phyloP scores from a whole-genome alignment of 352 stramenopile species.

The Chrysophaeum taylorii region DNA sequence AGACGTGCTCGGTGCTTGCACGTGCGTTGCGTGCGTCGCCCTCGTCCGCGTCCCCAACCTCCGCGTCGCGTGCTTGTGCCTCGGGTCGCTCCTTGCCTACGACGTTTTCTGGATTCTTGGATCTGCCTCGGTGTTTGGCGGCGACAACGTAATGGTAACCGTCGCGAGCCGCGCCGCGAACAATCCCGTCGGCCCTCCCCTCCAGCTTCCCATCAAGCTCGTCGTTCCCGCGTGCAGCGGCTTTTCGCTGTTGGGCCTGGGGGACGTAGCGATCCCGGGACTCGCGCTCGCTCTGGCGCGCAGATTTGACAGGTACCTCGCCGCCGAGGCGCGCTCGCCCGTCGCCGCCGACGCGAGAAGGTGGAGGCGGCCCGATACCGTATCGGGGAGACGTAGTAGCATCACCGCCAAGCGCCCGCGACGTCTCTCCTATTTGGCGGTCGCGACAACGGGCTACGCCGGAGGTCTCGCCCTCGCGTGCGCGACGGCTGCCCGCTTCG shows the following conservation, averaged over 20 bases:
- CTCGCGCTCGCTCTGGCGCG: too few species aligned
- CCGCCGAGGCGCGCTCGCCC: too few species aligned
- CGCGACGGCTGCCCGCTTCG: neutral
- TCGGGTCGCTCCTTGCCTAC: neutral
- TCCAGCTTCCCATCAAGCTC: neutral
- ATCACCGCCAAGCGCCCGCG: too few species aligned
- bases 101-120: slow-evolving; percentile 3
- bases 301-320: too few species aligned
- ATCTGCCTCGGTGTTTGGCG: neutral
- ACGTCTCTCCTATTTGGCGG: too few species aligned
- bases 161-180: neutral
- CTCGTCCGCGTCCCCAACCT: neutral
- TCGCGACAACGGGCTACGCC: too few species aligned
- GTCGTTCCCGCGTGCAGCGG: neutral
- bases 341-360: too few species aligned
- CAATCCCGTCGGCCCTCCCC: neutral
- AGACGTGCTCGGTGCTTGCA: neutral
- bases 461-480: neutral
- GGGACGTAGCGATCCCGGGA: neutral
- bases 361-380: too few species aligned
- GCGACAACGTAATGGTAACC: neutral
- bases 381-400: too few species aligned
- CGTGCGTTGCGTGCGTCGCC: neutral
- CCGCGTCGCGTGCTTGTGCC: neutral
- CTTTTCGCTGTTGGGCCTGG: neutral